These are phyloP conservation scores for Mycena leptocephala DNA, from an alignment of 768 basidiomycete species.

Conservation along the genomic window DNA sequence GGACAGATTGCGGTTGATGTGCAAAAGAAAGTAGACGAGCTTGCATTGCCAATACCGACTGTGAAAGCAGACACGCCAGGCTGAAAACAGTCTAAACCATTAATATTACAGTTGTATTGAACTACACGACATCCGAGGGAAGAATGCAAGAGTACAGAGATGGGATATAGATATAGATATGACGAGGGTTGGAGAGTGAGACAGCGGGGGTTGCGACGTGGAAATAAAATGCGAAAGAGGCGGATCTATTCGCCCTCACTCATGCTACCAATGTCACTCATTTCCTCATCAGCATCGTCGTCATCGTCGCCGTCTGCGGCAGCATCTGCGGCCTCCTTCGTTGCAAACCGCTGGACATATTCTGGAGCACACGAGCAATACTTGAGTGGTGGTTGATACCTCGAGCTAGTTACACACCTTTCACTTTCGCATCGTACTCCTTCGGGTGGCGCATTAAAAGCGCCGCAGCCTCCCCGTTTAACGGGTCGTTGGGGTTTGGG, in stretches of 20 bases:
- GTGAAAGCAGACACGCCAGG: conserved; percentile 19
- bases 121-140: conserved; percentile 32
- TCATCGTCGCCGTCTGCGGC: conserved; percentile 73
- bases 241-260: conserved; percentile 73
- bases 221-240: conserved; percentile 30
- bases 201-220: conserved; percentile 14
- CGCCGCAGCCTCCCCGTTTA: conserved; percentile 98
- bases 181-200: conserved; percentile 7
- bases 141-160: conserved; percentile 38
- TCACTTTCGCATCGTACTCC: conserved; percentile 95
- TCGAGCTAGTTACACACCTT: conserved; percentile 68
- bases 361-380: conserved; percentile 63
- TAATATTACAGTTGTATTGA: conserved; percentile 39
- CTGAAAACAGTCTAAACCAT: conserved; percentile 33
- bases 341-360: conserved; percentile 96
- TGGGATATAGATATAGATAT: conserved; percentile 28
- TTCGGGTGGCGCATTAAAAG: conserved; percentile 98
- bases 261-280: conserved; percentile 91
- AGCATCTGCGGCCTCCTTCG: conserved; percentile 90
- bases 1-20: conserved; percentile 79
- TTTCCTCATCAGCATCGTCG: conserved; percentile 85
- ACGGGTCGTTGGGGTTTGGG: conserved; percentile 97
- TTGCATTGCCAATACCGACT: conserved; percentile 65
- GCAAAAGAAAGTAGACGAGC: conserved; percentile 83
- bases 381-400: not conserved